These are phyloP conservation scores for Nannizzia gypsea DNA, from an alignment of 2,329 filamentous ascomycete species.

Conservation along the genomic window DNA sequence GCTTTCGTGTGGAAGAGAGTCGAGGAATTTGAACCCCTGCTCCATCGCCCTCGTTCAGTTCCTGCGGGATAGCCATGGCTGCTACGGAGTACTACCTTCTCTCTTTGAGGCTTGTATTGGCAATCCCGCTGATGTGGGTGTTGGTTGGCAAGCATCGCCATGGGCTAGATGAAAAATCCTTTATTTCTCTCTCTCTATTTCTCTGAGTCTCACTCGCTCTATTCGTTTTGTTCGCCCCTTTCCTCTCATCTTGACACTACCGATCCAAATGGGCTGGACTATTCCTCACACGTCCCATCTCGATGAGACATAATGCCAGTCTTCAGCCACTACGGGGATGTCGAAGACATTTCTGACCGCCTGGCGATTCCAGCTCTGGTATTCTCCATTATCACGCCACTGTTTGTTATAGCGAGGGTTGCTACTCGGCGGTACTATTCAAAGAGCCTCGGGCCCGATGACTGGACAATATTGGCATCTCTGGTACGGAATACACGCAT, in stretches of 20 bases:
- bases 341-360: slow-evolving; percentile 15
- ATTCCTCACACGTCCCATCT: not conserved
- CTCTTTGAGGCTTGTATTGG: not conserved
- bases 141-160: not conserved
- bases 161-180: not conserved
- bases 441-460: slow-evolving; percentile 14
- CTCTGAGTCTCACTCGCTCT: not conserved
- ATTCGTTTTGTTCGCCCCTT: not conserved
- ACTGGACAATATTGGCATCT: slow-evolving; percentile 5
- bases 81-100: not conserved
- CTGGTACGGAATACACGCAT: not conserved
- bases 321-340: slow-evolving; percentile 18
- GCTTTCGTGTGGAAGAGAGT: not conserved
- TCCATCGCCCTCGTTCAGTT: not conserved
- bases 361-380: slow-evolving; percentile 16
- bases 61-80: not conserved
- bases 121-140: not conserved
- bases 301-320: slow-evolving; percentile 13
- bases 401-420: slow-evolving; percentile 15
- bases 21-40: not conserved
- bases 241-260: not conserved
- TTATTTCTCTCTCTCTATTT: not conserved
- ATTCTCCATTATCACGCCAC: slow-evolving; percentile 16
- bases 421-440: slow-evolving; percentile 13
- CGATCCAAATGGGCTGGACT: not conserved